Conservation (phyloP, 225 moss, liverwort and hornwort genomes). For the Marchantia paleacea region DNA sequence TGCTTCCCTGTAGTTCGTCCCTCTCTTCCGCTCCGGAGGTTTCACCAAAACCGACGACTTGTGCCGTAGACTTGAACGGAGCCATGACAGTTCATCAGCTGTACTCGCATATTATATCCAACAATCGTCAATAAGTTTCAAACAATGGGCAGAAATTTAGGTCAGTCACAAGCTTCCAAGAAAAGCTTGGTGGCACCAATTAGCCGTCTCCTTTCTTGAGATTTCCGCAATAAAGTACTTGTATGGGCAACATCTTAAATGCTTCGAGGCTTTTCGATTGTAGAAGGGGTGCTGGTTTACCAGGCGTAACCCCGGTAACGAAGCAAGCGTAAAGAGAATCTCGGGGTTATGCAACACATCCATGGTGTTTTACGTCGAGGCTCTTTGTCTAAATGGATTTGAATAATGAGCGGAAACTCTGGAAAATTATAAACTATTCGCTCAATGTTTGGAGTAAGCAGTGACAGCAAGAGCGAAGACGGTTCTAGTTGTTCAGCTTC, state of each 20-base stretch:
- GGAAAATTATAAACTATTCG: no score
- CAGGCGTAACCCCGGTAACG: background rate
- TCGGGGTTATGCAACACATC: no score
- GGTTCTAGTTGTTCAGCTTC: no score
- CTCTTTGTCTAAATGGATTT: no score
- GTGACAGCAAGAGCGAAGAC: no score
- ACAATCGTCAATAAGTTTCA: background rate
- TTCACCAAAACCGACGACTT: background rate
- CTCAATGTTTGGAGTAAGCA: no score
- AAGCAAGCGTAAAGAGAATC: no score
- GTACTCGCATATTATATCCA: background rate
- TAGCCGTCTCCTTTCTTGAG: background rate
- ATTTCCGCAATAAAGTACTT: background rate
- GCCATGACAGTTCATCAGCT: background rate
- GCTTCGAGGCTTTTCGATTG: background rate
- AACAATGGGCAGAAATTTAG: background rate
- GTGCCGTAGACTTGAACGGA: background rate
- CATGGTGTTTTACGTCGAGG: no score
- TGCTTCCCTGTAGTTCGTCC: background rate
- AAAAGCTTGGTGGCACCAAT: background rate
- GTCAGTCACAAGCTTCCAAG: background rate
- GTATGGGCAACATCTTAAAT: no score
- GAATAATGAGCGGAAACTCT: no score
- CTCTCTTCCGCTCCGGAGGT: background rate
- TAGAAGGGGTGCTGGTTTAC: background rate